A percentile compares a stretch with the other conserved stretches of the same genome.
Conservation (phyloP, 495 filamentous ascomycete species). For the Halenospora varia region DNA sequence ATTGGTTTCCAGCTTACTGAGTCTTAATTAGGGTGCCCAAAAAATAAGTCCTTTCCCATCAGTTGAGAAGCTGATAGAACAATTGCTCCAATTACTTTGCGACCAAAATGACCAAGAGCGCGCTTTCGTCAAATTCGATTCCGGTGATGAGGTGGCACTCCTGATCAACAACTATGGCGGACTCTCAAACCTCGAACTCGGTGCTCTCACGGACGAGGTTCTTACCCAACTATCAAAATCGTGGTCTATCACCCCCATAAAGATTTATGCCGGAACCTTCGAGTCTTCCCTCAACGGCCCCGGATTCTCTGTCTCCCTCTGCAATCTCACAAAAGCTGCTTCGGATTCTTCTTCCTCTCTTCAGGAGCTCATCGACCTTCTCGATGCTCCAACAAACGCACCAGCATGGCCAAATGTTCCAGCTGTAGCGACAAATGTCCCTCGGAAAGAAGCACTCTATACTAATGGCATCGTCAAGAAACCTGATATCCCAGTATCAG, state of each 20-base stretch:
- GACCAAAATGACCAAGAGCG: constrained; percentile 52
- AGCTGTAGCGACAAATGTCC: constrained; percentile 12
- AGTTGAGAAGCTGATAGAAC: constrained; percentile 46
- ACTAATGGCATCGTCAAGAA: constrained; percentile 9
- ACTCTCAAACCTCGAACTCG: constrained; percentile 56
- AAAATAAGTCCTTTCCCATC: constrained; percentile 51
- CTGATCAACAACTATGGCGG: constrained; percentile 62
- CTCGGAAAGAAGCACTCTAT: not conserved
- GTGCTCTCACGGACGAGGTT: constrained; percentile 49
- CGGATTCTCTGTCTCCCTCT: constrained; percentile 55
- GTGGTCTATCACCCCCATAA: constrained; percentile 30
- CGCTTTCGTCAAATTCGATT: constrained; percentile 52
- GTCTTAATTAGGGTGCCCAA: constrained; percentile 33
- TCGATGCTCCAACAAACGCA: constrained; percentile 51
- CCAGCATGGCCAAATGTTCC: constrained; percentile 26
- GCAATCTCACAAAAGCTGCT: constrained; percentile 49
- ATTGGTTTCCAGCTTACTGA: not conserved
- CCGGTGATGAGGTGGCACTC: constrained; percentile 49
- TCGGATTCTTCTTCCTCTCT: constrained; percentile 38
- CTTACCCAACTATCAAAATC: constrained; percentile 40
- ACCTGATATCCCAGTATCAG: not conserved
- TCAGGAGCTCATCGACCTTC: constrained; percentile 46
- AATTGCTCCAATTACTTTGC: constrained; percentile 48
- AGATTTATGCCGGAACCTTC: constrained; percentile 42
- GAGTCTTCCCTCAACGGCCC: constrained; percentile 61